Conservation (phyloP, 306 rosid genomes). For the Arachis stenosperma region DNA sequence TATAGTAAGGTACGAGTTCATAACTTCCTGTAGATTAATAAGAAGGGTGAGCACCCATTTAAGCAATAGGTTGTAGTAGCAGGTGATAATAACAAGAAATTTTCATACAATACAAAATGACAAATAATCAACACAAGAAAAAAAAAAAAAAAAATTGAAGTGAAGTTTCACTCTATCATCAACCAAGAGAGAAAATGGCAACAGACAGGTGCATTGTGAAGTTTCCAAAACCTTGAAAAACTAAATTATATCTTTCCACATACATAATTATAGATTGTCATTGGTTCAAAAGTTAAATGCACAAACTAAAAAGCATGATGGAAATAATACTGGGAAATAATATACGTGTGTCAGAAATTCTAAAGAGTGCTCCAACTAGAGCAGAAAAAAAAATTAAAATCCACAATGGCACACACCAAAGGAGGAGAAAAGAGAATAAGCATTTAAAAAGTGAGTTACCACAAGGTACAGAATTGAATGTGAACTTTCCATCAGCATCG, state of each 20-base stretch:
- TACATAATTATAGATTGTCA: conserved; percentile 20
- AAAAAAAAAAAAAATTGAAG: not conserved
- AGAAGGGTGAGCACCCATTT: conserved; percentile 36
- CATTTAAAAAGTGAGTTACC: conserved; percentile 59
- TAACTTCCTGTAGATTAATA: conserved; percentile 66
- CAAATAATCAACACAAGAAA: conserved; percentile 22
- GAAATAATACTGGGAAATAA: conserved; percentile 12
- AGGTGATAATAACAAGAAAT: conserved; percentile 37
- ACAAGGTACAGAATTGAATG: conserved; percentile 83
- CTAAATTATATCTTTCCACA: conserved; percentile 18
- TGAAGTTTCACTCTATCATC: conserved; percentile 23
- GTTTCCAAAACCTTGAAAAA: conserved; percentile 33
- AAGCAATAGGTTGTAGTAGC: conserved; percentile 31
- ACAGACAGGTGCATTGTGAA: not conserved
- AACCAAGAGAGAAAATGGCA: conserved; percentile 24
- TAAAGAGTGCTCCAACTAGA: conserved; percentile 23
- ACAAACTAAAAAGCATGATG: conserved; percentile 15
- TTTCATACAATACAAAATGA: conserved; percentile 35
- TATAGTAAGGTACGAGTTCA: conserved; percentile 90
- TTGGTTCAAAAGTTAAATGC: conserved; percentile 27
- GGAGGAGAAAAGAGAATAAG: conserved; percentile 24
- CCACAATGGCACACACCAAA: not conserved
- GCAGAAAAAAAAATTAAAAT: not conserved
- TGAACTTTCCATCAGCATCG: conserved; percentile 85
- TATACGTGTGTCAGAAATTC: conserved; percentile 17